These are phyloP conservation scores for Cucumis melo DNA, from an alignment of 306 rosid species.

Conservation along the genomic window DNA sequence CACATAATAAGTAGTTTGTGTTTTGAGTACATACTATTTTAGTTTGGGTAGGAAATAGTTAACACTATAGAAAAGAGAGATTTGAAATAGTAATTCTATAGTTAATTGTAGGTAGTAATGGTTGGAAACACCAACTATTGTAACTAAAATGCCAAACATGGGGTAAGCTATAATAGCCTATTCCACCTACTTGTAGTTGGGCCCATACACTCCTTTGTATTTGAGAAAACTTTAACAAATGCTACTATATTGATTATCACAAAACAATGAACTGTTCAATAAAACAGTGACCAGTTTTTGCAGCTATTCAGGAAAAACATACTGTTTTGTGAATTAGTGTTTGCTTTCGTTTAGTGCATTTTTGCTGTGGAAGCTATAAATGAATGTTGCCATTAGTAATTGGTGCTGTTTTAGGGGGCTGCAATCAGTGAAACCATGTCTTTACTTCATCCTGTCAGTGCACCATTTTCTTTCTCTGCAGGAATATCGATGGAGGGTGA, in stretches of 20 bases:
- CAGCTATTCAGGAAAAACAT: background rate
- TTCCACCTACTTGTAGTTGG: too few species aligned
- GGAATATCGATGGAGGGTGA: conserved; percentile 98
- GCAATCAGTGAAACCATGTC: background rate
- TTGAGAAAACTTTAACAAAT: background rate
- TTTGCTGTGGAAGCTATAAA: background rate
- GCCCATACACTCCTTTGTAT: background rate
- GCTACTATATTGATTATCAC: background rate
- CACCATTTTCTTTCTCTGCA: conserved; percentile 12
- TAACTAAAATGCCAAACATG: too few species aligned
- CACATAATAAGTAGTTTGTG: too few species aligned
- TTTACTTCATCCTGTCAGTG: background rate
- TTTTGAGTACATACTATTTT: too few species aligned
- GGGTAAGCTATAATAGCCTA: too few species aligned
- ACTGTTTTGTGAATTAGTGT: background rate
- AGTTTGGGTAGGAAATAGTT: too few species aligned
- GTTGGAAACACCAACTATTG: too few species aligned
- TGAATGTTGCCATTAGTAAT: background rate
- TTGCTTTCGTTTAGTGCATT: background rate
- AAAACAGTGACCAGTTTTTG: background rate
- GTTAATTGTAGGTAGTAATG: too few species aligned
- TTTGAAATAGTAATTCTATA: too few species aligned
- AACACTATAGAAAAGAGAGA: too few species aligned
- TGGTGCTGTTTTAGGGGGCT: background rate
- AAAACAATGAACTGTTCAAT: background rate